phyloP scores from a whole-genome alignment of 2,329 filamentous ascomycete genomes.

The Fusarium euwallaceae region DNA sequence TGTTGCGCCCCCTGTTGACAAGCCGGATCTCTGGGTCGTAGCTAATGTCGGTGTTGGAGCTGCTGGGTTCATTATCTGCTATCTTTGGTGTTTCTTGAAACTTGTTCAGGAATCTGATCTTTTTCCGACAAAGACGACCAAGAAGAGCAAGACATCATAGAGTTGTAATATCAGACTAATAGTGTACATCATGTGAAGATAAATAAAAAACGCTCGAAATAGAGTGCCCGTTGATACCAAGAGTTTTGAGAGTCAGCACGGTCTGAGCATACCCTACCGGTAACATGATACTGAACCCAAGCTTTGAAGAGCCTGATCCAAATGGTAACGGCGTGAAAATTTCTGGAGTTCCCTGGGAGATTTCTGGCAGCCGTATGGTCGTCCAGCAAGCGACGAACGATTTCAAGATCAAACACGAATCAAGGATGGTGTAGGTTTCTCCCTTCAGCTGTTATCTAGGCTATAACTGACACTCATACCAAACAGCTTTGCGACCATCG shows the following conservation, averaged over 20 bases:
- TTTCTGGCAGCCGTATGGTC: not conserved
- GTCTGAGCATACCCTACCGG: not conserved
- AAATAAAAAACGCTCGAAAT: not conserved
- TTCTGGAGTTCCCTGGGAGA: not conserved
- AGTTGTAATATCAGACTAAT: slow-evolving; percentile 4
- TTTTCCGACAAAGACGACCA: slow-evolving; percentile 54
- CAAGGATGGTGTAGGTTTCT: not conserved
- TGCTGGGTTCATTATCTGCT: slow-evolving; percentile 87
- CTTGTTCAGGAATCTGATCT: slow-evolving; percentile 71
- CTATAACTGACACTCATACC: not conserved
- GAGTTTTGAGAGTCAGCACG: not conserved
- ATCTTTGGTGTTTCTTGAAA: slow-evolving; percentile 89
- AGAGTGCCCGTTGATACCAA: not conserved
- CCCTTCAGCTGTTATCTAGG: not conserved
- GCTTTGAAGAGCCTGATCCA: not conserved
- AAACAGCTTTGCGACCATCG: not conserved
- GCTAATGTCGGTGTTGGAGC: slow-evolving; percentile 89
- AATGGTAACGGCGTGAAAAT: not conserved
- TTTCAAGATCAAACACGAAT: not conserved
- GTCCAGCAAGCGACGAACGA: not conserved
- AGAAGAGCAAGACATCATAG: slow-evolving; percentile 48
- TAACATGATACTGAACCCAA: not conserved
- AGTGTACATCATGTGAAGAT: not conserved
- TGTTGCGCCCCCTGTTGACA: slow-evolving; percentile 75
- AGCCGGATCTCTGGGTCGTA: slow-evolving; percentile 96